A percentile compares a stretch with the other conserved stretches of the same genome.
These are phyloP conservation scores for Scolecobasidium constrictum DNA, from an alignment of 2,329 filamentous ascomycete genomes.

Conservation along the genomic window DNA sequence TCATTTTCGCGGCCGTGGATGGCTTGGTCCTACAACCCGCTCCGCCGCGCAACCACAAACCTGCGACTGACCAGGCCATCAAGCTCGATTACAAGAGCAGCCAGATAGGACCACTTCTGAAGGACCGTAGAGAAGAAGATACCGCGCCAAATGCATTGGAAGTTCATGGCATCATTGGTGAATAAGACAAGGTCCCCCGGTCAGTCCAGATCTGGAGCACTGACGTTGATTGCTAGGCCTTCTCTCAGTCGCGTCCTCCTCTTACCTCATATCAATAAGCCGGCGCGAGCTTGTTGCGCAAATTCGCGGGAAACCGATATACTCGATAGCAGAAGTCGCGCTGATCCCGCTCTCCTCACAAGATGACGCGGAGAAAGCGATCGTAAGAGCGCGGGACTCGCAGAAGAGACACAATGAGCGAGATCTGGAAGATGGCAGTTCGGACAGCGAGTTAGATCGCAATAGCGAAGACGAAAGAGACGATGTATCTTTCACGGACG, in stretches of 20 bases:
- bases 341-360: conserved; percentile 79
- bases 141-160: conserved; percentile 31
- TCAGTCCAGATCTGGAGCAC: too few relatives aligned
- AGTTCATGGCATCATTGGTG: conserved; percentile 46
- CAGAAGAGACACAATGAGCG: conserved; percentile 24
- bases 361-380: conserved; percentile 60
- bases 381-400: conserved; percentile 48
- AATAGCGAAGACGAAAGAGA: conserved; percentile 9
- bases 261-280: conserved; percentile 80
- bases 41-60: conserved; percentile 43
- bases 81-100: conserved; percentile 59
- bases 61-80: conserved; percentile 42
- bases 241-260: conserved; percentile 67
- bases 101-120: conserved; percentile 37
- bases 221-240: conserved; percentile 43
- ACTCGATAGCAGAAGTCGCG: conserved; percentile 78
- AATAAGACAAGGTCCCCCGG: too few relatives aligned
- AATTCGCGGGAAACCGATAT: conserved; percentile 70
- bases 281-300: conserved; percentile 81
- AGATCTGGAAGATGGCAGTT: conserved; percentile 17
- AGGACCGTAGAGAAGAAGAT: conserved; percentile 26
- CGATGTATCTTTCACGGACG: conserved; percentile 11
- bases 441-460: conserved; percentile 17
- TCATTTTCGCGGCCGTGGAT: conserved; percentile 72
- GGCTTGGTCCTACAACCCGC: conserved; percentile 72